A percentile compares a stretch with the other conserved stretches of the same genome.
Evolutionary conservation across 2,329 filamentous ascomycete species (phyloP).

Genomic region (Phialophora expanda): DNA sequence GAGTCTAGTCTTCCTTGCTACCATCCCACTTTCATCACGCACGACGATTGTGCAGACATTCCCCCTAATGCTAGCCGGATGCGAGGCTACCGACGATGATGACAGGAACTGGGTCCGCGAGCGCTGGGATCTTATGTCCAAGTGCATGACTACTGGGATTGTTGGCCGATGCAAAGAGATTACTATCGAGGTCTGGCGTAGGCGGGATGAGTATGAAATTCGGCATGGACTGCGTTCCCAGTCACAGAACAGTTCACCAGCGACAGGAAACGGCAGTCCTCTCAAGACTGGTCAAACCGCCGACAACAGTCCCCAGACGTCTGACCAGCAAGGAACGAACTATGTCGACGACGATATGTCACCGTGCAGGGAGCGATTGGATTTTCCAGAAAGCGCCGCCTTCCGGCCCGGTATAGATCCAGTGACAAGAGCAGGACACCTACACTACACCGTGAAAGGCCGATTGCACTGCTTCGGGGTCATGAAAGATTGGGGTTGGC

Average conservation of each 20-base stretch:
- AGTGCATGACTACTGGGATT: slow-evolving; percentile 68
- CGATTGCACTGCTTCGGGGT: slow-evolving; percentile 71
- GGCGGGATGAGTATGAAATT: slow-evolving; percentile 60
- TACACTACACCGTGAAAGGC: slow-evolving; percentile 67
- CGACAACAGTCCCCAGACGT: not conserved
- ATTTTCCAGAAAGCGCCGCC: slow-evolving; percentile 25
- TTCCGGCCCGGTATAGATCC: slow-evolving; percentile 28
- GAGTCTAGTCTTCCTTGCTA: slow-evolving; percentile 65
- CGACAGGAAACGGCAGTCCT: not conserved
- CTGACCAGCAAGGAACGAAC: not conserved
- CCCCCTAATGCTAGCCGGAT: slow-evolving; percentile 69
- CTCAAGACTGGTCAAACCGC: not conserved
- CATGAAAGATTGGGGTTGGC: slow-evolving; percentile 73
- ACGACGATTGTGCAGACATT: slow-evolving; percentile 72
- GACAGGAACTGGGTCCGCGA: slow-evolving; percentile 67
- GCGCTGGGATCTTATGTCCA: slow-evolving; percentile 65
- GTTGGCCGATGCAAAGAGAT: slow-evolving; percentile 69
- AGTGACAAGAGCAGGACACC: slow-evolving; percentile 53
- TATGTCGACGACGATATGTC: not conserved
- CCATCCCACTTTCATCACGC: slow-evolving; percentile 65
- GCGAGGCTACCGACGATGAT: slow-evolving; percentile 64
- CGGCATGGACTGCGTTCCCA: not conserved
- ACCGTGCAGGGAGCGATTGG: not conserved
- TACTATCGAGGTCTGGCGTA: slow-evolving; percentile 68
- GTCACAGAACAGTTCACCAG: not conserved